Evolutionary conservation across 441 rosid species (phyloP), one percentile per base, ranked within the genome.

Genomic region (Populus tomentosa): DNA sequence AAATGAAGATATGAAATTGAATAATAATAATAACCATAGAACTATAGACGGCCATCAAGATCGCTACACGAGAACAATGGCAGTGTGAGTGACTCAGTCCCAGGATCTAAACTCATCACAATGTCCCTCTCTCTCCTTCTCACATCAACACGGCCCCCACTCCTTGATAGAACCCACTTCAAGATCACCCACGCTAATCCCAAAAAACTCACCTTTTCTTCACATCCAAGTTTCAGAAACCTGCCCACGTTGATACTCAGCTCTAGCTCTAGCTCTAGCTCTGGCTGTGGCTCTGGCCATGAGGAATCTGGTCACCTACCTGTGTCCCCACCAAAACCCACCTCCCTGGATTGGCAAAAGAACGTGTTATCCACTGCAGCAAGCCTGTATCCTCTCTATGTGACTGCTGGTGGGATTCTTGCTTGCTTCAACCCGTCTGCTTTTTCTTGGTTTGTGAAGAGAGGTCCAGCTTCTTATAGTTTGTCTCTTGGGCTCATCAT

Each of bases 321-420:
- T 2, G 77, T 53, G 30, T 3, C 80, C 70, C 71, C 74, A 42
- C 59, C 67, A 53, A 78, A 82, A 84, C 86, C 88, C 83, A 53
- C 61, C n/a, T 53, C n/a, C 20, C 56, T 46, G 78, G 82, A 76
- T 88, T 85, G 92, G 88, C n/a, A 53, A 18, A 7, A 82, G 76
- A 82, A 74, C 32, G 18, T 83, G 71, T 70, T 91, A 24, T 81
- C 90, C 24, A 76, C 86, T 3, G 92, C 90, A 20, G 88, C 91
- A 30, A 89, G 90, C 84, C 76, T 90, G 76, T 89, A 88, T 76
- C 94, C 94, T 79, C 71, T 90, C 42, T 89, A 90, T 79, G 91
- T 90, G 46, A 88, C 84, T 24, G 84, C 69, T 21, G 94, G 92
- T 5, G 91, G 87, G 21, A 56, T 82, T 56, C 75, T 85, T 82